phyloP scores from a whole-genome alignment of 306 rosid genomes.

The Quercus engelmannii region DNA sequence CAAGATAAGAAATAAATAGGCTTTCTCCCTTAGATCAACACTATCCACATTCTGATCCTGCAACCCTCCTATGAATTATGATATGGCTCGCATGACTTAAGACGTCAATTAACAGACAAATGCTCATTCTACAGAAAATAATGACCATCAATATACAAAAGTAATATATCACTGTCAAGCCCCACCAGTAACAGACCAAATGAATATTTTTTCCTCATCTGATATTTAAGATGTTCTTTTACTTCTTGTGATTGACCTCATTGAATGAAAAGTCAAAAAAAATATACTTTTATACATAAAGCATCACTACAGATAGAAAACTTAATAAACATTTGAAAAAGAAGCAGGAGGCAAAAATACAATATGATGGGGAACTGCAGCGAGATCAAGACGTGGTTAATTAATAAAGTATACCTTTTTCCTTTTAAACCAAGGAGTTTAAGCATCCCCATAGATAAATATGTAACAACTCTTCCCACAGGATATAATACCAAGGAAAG shows the following conservation, averaged over 20 bases:
- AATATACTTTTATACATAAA: background rate
- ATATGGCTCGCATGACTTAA: background rate
- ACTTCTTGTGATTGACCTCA: background rate
- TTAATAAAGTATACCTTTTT: slow-evolving; percentile 61
- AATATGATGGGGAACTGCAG: background rate
- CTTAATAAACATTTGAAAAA: slow-evolving; percentile 7
- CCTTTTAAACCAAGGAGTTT: slow-evolving; percentile 95
- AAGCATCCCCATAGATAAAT: slow-evolving; percentile 94
- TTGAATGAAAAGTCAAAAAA: background rate
- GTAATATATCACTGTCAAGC: background rate
- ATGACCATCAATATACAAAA: background rate
- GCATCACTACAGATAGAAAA: slow-evolving; percentile 10
- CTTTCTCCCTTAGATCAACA: background rate
- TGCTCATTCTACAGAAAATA: background rate
- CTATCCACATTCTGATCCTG: background rate
- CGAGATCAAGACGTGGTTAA: slow-evolving; percentile 17
- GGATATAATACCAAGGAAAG: slow-evolving; percentile 92
- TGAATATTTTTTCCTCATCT: background rate
- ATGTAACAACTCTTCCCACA: slow-evolving; percentile 89
- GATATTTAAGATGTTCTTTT: background rate
- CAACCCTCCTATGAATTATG: background rate
- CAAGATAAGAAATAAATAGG: background rate
- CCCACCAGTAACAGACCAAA: background rate
- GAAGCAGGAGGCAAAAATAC: slow-evolving; percentile 8
- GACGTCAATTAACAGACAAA: background rate